Evolutionary conservation across 352 stramenopile species (phyloP).

Genomic region (Globisporangium alternatum): DNA sequence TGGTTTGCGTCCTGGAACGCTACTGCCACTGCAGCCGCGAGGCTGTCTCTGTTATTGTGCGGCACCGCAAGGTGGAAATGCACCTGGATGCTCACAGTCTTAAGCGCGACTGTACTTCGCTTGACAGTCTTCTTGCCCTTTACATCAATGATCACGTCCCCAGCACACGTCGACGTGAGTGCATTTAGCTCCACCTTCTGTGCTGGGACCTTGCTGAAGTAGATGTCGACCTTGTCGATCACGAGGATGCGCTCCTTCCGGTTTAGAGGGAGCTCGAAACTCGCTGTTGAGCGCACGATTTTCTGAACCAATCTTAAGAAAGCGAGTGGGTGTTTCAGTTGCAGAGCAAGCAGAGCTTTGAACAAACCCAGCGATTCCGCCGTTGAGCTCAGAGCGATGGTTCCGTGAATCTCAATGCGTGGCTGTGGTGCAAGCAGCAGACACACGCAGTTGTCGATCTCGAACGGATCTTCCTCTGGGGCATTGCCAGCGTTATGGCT

Average conservation of each 20-base stretch:
- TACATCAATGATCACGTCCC: slow-evolving; percentile 6
- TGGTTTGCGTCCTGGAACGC: slow-evolving; percentile 29
- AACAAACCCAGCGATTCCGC: slow-evolving; percentile 30
- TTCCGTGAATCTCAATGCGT: slow-evolving; percentile 38
- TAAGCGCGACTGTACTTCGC: slow-evolving; percentile 14
- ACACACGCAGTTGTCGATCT: slow-evolving; percentile 39
- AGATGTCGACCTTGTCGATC: slow-evolving; percentile 29
- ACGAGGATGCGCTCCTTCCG: slow-evolving; percentile 40
- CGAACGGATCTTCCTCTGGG: slow-evolving; percentile 20
- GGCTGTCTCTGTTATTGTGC: slow-evolving; percentile 37
- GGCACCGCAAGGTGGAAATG: slow-evolving; percentile 40
- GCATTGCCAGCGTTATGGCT: background rate
- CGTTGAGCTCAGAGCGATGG: slow-evolving; percentile 24
- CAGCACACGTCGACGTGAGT: slow-evolving; percentile 15
- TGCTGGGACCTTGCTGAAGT: slow-evolving; percentile 21
- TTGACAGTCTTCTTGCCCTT: slow-evolving; percentile 3
- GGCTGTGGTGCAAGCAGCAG: slow-evolving; percentile 45
- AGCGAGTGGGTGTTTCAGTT: slow-evolving; percentile 11
- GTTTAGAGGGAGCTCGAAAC: slow-evolving; percentile 30
- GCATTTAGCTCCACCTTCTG: slow-evolving; percentile 24
- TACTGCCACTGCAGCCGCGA: slow-evolving; percentile 29
- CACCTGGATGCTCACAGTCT: slow-evolving; percentile 26
- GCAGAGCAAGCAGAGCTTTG: slow-evolving; percentile 23
- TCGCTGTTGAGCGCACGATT: slow-evolving; percentile 35
- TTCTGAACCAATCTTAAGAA: slow-evolving; percentile 34